Conservation (phyloP, 176 grass and related monocot species). For the Lolium rigidum region DNA sequence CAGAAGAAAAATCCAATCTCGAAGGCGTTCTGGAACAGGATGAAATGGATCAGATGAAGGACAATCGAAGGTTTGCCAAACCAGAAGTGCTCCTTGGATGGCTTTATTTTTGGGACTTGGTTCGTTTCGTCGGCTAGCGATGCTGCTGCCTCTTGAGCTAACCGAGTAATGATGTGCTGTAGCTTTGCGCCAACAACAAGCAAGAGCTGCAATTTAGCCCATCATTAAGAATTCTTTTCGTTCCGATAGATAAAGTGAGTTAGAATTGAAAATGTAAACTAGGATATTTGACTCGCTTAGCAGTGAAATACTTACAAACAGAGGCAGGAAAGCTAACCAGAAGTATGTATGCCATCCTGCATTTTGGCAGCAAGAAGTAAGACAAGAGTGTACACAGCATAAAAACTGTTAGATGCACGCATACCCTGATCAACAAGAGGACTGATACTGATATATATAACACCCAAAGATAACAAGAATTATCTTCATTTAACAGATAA, state of each 20-base stretch:
- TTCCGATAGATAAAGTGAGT: background rate
- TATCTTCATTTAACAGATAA: slow-evolving; percentile 16
- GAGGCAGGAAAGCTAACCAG: slow-evolving; percentile 92
- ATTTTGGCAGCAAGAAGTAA: slow-evolving; percentile 49
- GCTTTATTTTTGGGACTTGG: slow-evolving; percentile 44
- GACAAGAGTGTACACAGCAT: no score
- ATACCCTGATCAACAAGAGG: slow-evolving; percentile 11
- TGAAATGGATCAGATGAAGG: slow-evolving; percentile 88
- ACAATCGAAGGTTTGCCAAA: slow-evolving; percentile 64
- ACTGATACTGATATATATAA: background rate
- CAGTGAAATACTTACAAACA: slow-evolving; percentile 76
- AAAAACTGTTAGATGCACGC: no score
- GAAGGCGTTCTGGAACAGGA: slow-evolving; percentile 96
- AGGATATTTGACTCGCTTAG: background rate
- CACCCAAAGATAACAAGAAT: background rate
- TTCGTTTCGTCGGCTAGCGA: slow-evolving; percentile 10
- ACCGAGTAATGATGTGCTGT: slow-evolving; percentile 73
- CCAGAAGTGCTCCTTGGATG: slow-evolving; percentile 86
- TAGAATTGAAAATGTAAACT: slow-evolving; percentile 11
- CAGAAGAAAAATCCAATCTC: slow-evolving; percentile 92
- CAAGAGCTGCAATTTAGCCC: slow-evolving; percentile 72
- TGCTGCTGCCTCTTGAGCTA: slow-evolving; percentile 70
- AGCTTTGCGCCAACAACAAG: slow-evolving; percentile 84
- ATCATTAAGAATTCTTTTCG: slow-evolving; percentile 25
- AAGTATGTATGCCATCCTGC: slow-evolving; percentile 98